These are phyloP conservation scores for Leersia perrieri DNA, from an alignment of 176 grass and related monocot genomes.

Conservation along the genomic window DNA sequence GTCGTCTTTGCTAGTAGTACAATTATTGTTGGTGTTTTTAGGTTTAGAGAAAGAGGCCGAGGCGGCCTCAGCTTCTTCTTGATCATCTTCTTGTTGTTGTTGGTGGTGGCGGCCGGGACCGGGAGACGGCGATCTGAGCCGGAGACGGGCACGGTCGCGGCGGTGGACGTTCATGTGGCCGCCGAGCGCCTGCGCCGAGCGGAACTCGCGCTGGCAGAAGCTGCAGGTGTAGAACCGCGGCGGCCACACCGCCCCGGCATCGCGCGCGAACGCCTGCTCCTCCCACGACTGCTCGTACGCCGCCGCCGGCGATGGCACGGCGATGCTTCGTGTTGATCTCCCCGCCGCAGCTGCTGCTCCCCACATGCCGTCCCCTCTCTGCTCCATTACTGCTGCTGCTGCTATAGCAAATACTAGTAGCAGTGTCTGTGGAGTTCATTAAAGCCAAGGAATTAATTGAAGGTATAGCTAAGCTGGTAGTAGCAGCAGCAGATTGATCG, in stretches of 20 bases:
- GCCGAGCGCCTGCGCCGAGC: slow-evolving; percentile 90
- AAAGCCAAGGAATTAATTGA: not conserved
- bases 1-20: slow-evolving; percentile 17
- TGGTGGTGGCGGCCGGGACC: no score
- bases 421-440: slow-evolving; percentile 25
- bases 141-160: slow-evolving; percentile 73
- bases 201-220: slow-evolving; percentile 87
- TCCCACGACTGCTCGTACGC: slow-evolving; percentile 60
- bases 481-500: not conserved
- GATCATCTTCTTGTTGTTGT: not conserved
- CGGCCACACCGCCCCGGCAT: slow-evolving; percentile 72
- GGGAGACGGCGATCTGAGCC: slow-evolving; percentile 9
- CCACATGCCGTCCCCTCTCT: slow-evolving; percentile 14
- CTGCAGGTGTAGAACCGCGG: slow-evolving; percentile 85
- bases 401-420: no score
- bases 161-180: slow-evolving; percentile 99
- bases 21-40: not conserved
- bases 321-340: not conserved
- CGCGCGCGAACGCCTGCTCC: slow-evolving; percentile 80
- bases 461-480: not conserved
- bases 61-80: no score
- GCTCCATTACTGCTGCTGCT: slow-evolving; percentile 29
- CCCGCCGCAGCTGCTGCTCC: not conserved
- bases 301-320: slow-evolving; percentile 10
- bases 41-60: slow-evolving; percentile 35